Base-by-base conservation (phyloP, 202 grass and related monocot genomes). In the Bolboschoenoplectus hybrid region DNA sequence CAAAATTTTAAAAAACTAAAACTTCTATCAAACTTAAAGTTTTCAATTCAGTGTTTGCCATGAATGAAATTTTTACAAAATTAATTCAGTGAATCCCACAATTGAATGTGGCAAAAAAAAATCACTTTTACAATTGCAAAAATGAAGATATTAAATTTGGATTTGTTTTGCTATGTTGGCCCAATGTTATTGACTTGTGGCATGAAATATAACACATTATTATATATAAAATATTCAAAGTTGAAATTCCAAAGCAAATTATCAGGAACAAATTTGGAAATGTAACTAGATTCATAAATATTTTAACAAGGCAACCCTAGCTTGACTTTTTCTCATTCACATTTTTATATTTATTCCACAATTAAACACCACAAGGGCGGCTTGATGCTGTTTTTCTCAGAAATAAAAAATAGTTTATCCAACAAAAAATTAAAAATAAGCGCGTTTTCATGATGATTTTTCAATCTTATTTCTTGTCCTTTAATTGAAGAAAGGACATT, bases 301-400 rank as follows among this genome's bases (percentile, higher is more conserved):
- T 34, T 63, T 16, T 71, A 41, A n/a, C 40, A 45, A 71, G n/a
- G 3, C 67, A 45, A 44, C 68, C 17, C 5, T 72, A 17, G 2
- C 14, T 46, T 20, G 41, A 47, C 41, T 61, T 61, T 19, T 41
- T 46, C 0, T 72, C 10, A 13, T 38, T 40, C 64, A 72, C 41
- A 61, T 9, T 71, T 46, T 72, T 47, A n/a, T 45, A 19, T 35
- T 16, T 9, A 19, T 6, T 8, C 41, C 39, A 26, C 26, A 26
- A 26, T 26, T 40, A 71, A 41, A 20, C 68, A 72, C 45, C 17
- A 46, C 68, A 74, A 52, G 71, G 45, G 71, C 71, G 71, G 71
- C 71, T 52, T 70, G 10, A 32, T 26, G 5, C 51, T 50, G 46
- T 50, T 32, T 19, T 34, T 26, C 20, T 20, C 46, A 51, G 20